Evolutionary conservation across 2,329 filamentous ascomycete genomes (phyloP), one percentile per base, ranked within the genome.

Genomic region (Fusarium sp.): DNA sequence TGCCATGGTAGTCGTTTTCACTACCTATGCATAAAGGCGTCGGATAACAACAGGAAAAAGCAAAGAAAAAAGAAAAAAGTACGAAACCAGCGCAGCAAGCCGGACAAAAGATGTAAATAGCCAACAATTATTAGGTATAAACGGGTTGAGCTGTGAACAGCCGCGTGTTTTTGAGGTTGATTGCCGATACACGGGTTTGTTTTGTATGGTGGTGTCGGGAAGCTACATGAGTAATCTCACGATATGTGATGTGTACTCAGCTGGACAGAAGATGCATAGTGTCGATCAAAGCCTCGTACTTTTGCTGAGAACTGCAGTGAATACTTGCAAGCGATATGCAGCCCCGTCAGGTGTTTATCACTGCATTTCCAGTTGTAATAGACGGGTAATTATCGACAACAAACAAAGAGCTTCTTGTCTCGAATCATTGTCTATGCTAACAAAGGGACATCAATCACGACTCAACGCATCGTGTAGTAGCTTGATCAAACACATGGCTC

Each of bases 381-480:
- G 35, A 19, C 19, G 19, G 19, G 11, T 25, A 36, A 15, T n/a
- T n/a, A 8, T 7, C 4, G 7, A 5, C 2, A 19, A 19, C 5
- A 3, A 1, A 10, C 7, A 21, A 14, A n/a, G n/a, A n/a, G n/a
- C 29, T 29, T 4, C 11, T 45, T 8, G 29, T 31, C 29, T 11
- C 29, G 19, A 13, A 37, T 49, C 9, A 9, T 5, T 27, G 14
- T 13, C n/a, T 27, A 17, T 46, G 15, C 44, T 41, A 41, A 19
- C 13, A 38, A 44, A 43, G 31, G 11, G 6, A 19, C n/a, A 35
- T 37, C 36, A 56, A 49, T 49, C 48, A 43, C 9, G 27, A 59
- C 36, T 59, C 48, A 53, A 53, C 29, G 14, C 15, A 27, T 25
- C 9, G 25, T 15, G 21, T 14, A 11, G 21, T 27, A 52, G 46